A percentile compares a stretch with the other conserved stretches of the same genome.
These are phyloP conservation scores for Pythium brassicae DNA, from an alignment of 352 stramenopile genomes.

Conservation along the genomic window DNA sequence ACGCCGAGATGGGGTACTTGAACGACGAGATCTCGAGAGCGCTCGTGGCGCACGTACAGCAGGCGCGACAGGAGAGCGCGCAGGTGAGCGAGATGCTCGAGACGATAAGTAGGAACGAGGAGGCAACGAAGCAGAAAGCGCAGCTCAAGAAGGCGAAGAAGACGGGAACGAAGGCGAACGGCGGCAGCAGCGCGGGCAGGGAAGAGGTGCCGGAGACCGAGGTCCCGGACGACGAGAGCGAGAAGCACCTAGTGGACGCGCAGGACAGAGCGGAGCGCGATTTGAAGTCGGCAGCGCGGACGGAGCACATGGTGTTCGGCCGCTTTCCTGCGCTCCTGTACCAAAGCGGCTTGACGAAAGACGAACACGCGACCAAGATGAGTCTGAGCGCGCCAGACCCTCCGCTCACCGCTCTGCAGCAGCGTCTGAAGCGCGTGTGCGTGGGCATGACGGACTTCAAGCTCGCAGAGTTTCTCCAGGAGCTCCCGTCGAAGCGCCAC, in stretches of 20 bases:
- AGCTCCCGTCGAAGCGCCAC: conserved; percentile 90
- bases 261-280: conserved; percentile 27
- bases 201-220: conserved; percentile 35
- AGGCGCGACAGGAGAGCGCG: conserved; percentile 51
- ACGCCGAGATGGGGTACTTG: conserved; percentile 52
- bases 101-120: conserved; percentile 54
- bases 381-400: conserved; percentile 53
- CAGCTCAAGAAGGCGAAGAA: conserved; percentile 30
- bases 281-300: conserved; percentile 22
- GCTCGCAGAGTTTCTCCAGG: conserved; percentile 78
- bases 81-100: conserved; percentile 44
- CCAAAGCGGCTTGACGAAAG: conserved; percentile 50
- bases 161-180: conserved; percentile 5
- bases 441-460: conserved; percentile 87
- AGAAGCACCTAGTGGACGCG: conserved; percentile 52
- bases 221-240: conserved; percentile 19
- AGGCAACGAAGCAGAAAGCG: conserved; percentile 38
- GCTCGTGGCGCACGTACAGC: conserved; percentile 45
- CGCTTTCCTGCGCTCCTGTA: conserved; percentile 64
- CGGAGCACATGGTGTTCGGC: conserved; percentile 63
- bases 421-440: conserved; percentile 54
- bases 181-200: conserved; percentile 9
- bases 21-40: conserved; percentile 63
- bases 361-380: conserved; percentile 50
- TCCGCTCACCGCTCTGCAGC: conserved; percentile 31